phyloP scores from a whole-genome alignment of 2,329 filamentous ascomycete species.

The Pestalotiopsis sp. region DNA sequence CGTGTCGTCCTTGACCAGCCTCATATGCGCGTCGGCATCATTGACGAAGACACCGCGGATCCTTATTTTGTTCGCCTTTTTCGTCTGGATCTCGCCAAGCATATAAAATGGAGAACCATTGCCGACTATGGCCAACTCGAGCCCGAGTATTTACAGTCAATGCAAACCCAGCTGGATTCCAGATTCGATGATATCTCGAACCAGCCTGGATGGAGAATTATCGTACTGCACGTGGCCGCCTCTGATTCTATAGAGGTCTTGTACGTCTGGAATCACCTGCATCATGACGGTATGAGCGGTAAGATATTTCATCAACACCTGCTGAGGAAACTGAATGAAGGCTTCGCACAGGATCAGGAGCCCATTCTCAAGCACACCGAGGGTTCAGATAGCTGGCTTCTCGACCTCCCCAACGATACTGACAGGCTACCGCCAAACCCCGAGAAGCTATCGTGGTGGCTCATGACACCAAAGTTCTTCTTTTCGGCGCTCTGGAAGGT shows the following conservation, averaged over 20 bases:
- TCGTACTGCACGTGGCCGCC: slow-evolving; percentile 13
- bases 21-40: slow-evolving; percentile 23
- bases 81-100: slow-evolving; percentile 20
- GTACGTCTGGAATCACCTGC: slow-evolving; percentile 23
- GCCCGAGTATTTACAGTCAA: slow-evolving; percentile 2
- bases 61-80: slow-evolving; percentile 22
- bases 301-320: slow-evolving; percentile 25
- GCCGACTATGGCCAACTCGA: slow-evolving; percentile 4
- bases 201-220: slow-evolving; percentile 23
- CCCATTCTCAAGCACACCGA: background rate
- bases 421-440: background rate
- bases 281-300: slow-evolving; percentile 24
- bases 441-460: background rate
- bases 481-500: slow-evolving; percentile 21
- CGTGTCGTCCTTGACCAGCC: slow-evolving; percentile 21
- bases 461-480: background rate
- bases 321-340: background rate
- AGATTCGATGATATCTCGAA: slow-evolving; percentile 14
- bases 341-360: background rate
- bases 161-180: slow-evolving; percentile 20
- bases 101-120: slow-evolving; percentile 23
- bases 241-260: slow-evolving; percentile 20
- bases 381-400: background rate
- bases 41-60: slow-evolving; percentile 16
- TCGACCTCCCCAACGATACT: background rate